These are phyloP conservation scores for Murraya koenigii DNA, from an alignment of 345 rosid genomes.

Conservation along the genomic window DNA sequence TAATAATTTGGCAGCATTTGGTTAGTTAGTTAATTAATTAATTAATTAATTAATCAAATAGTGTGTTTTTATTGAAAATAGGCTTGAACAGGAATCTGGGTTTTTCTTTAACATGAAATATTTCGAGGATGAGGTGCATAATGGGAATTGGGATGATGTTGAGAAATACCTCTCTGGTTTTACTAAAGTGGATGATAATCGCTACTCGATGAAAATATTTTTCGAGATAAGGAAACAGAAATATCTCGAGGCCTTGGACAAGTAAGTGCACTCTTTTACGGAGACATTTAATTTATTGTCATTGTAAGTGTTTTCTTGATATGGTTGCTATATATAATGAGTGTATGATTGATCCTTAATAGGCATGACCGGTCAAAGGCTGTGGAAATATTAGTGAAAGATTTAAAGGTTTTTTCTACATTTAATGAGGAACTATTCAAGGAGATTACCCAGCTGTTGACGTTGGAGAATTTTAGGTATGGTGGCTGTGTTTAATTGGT, in stretches of 20 bases:
- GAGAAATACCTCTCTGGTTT: slow-evolving; percentile 98
- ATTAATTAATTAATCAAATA: neutral
- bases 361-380: slow-evolving; percentile 98
- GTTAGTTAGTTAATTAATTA: neutral
- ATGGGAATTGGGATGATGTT: slow-evolving; percentile 98
- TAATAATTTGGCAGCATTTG: slow-evolving; percentile 19
- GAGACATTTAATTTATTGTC: neutral
- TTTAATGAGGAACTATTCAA: slow-evolving; percentile 95
- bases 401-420: slow-evolving; percentile 93
- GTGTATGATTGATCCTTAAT: slow-evolving; percentile 5
- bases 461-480: slow-evolving; percentile 89
- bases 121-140: slow-evolving; percentile 97
- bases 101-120: slow-evolving; percentile 98
- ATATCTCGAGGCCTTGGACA: slow-evolving; percentile 97
- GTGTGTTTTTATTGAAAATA: slow-evolving; percentile 26
- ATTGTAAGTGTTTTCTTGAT: neutral
- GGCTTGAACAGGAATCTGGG: slow-evolving; percentile 99
- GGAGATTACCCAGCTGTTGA: slow-evolving; percentile 93
- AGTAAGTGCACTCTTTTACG: slow-evolving; percentile 41
- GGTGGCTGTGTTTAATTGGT: neutral
- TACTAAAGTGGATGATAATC: slow-evolving; percentile 95
- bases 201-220: slow-evolving; percentile 98
- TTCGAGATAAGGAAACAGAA: slow-evolving; percentile 99
- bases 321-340: neutral
- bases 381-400: slow-evolving; percentile 89